These are phyloP conservation scores for Nepenthes alata DNA, from an alignment of 179 eudicot genomes.

Conservation along the genomic window DNA sequence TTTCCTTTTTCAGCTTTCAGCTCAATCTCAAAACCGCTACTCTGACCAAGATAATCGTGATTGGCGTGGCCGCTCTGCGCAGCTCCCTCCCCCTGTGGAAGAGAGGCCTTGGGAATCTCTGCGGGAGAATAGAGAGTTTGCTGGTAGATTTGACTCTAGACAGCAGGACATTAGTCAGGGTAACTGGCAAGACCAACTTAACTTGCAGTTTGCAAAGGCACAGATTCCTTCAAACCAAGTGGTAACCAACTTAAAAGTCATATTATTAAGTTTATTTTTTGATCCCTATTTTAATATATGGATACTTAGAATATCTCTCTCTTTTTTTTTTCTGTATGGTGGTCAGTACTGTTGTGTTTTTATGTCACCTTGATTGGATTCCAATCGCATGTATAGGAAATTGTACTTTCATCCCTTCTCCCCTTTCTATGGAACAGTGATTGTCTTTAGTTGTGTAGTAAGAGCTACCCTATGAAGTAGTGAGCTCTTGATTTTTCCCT, in stretches of 20 bases:
- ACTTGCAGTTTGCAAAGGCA: constrained; percentile 45
- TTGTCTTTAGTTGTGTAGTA: no score
- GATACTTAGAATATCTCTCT: no score
- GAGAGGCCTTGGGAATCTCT: constrained; percentile 83
- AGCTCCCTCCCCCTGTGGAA: constrained; percentile 38
- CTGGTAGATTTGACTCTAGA: constrained; percentile 28
- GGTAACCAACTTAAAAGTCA: constrained; percentile 19
- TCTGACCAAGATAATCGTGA: constrained; percentile 88
- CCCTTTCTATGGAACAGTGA: no score
- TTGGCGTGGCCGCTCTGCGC: constrained; percentile 87
- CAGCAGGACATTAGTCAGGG: constrained; percentile 33
- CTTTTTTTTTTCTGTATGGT: no score
- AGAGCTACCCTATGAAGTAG: no score
- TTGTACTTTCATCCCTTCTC: no score
- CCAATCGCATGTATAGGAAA: no score
- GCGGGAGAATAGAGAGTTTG: constrained; percentile 47
- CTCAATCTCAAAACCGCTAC: constrained; percentile 51
- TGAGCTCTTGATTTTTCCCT: no score
- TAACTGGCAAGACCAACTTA: constrained; percentile 48
- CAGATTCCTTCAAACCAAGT: constrained; percentile 51
- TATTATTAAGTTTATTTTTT: no score
- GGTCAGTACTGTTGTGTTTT: no score
- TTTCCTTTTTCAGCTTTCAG: constrained; percentile 27
- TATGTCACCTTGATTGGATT: no score
- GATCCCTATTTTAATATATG: no score